A percentile compares a stretch with the other conserved stretches of the same genome.
Conservation (phyloP, 495 filamentous ascomycete species). For the Neurospora hispaniola region DNA sequence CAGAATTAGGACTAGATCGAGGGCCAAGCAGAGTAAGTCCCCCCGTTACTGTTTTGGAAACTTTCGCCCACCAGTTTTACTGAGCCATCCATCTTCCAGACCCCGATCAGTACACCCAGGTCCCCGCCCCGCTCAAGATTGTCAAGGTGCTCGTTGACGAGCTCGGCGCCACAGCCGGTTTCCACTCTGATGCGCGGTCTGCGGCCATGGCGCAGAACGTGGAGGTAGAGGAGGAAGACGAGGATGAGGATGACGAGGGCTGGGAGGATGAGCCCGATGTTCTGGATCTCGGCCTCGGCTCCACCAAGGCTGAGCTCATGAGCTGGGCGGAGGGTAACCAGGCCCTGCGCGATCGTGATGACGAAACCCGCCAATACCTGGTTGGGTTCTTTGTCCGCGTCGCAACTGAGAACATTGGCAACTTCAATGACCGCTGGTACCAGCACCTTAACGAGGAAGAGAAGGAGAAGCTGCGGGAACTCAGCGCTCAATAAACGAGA, state of each 20-base stretch:
- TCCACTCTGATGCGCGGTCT: slow-evolving; percentile 27
- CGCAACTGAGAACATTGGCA: slow-evolving; percentile 51
- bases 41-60: neutral
- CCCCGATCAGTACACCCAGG: slow-evolving; percentile 81
- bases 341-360: slow-evolving; percentile 59
- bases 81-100: slow-evolving; percentile 32
- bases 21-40: slow-evolving; percentile 57
- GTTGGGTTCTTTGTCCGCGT: slow-evolving; percentile 69
- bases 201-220: slow-evolving; percentile 36
- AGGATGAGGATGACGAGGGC: slow-evolving; percentile 58
- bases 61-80: neutral
- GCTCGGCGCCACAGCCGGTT: slow-evolving; percentile 52
- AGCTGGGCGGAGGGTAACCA: slow-evolving; percentile 52
- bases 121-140: slow-evolving; percentile 84
- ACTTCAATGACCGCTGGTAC: slow-evolving; percentile 61
- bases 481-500: slow-evolving; percentile 19
- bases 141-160: slow-evolving; percentile 92
- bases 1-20: slow-evolving; percentile 86
- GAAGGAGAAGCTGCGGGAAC: slow-evolving; percentile 54
- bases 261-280: slow-evolving; percentile 79
- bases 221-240: slow-evolving; percentile 43
- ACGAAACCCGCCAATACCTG: slow-evolving; percentile 82
- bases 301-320: slow-evolving; percentile 70
- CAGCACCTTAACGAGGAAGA: slow-evolving; percentile 58
- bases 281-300: slow-evolving; percentile 58